phyloP scores from a whole-genome alignment of 1,139 yeast species.

The Meyerozyma guilliermondii region DNA sequence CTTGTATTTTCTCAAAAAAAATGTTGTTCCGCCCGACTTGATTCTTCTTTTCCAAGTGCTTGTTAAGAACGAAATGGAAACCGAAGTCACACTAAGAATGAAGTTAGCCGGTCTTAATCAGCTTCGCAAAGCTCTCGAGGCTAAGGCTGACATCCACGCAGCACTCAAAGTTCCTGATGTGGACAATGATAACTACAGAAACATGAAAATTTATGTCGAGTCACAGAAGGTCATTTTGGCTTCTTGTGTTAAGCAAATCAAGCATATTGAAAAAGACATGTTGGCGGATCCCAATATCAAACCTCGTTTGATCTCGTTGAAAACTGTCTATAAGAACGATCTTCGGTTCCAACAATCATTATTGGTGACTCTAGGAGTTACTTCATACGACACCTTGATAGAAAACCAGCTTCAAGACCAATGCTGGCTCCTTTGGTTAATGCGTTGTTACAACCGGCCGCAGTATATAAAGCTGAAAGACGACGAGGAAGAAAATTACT shows the following conservation, averaged over 20 bases:
- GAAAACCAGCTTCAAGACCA: slow-evolving; percentile 50
- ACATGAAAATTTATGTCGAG: slow-evolving; percentile 14
- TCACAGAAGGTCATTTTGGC: slow-evolving; percentile 48
- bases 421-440: slow-evolving; percentile 57
- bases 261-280: slow-evolving; percentile 46
- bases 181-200: slow-evolving; percentile 6
- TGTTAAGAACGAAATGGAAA: slow-evolving; percentile 41
- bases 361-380: slow-evolving; percentile 51
- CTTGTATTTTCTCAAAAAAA: slow-evolving; percentile 34
- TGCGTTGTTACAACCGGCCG: slow-evolving; percentile 50
- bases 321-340: slow-evolving; percentile 53
- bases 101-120: slow-evolving; percentile 56
- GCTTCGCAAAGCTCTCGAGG: slow-evolving; percentile 46
- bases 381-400: slow-evolving; percentile 47
- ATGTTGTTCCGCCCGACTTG: slow-evolving; percentile 41
- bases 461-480: slow-evolving; percentile 20
- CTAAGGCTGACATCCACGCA: slow-evolving; percentile 34
- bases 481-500: slow-evolving; percentile 23
- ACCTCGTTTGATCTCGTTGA: slow-evolving; percentile 43
- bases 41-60: slow-evolving; percentile 49
- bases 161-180: slow-evolving; percentile 2
- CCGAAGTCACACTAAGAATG: slow-evolving; percentile 42
- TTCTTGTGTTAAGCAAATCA: slow-evolving; percentile 41
- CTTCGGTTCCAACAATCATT: slow-evolving; percentile 50
- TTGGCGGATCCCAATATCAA: slow-evolving; percentile 38